Evolutionary conservation across 108 stramenopile species (phyloP).

Genomic region (Cyclotella cryptica): DNA sequence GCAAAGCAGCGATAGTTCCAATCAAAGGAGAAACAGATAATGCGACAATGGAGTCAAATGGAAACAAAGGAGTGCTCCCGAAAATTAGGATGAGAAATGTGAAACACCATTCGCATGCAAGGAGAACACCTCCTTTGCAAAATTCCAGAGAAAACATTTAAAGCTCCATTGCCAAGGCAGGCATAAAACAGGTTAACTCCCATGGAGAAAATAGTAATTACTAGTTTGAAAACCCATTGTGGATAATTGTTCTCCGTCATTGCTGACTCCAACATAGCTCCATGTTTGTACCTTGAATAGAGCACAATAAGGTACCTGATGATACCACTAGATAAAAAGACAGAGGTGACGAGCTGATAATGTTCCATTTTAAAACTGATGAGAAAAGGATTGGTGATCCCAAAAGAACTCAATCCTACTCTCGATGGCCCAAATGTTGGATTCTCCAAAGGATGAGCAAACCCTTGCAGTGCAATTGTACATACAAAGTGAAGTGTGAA

Average conservation of each 20-base stretch:
- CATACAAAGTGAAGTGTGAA: conserved; percentile 42
- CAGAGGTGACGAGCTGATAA: conserved; percentile 48
- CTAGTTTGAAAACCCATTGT: conserved; percentile 27
- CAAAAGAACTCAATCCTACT: conserved; percentile 46
- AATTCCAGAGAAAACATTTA: conserved; percentile 48
- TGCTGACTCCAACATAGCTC: conserved; percentile 16
- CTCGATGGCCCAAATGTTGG: conserved; percentile 60
- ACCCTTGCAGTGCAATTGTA: conserved; percentile 50
- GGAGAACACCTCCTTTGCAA: conserved; percentile 3
- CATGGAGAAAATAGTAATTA: conserved; percentile 15
- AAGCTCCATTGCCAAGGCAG: conserved; percentile 44
- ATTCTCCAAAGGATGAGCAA: conserved; percentile 61
- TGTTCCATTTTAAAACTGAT: conserved; percentile 58
- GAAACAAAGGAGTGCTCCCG: conserved; percentile 32
- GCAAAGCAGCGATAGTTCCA: conserved; percentile 18
- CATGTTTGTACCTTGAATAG: conserved; percentile 24
- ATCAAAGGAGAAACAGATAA: conserved; percentile 13
- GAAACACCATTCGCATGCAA: conserved; percentile 12
- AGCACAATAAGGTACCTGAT: conserved; percentile 31
- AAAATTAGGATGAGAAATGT: conserved; percentile 19
- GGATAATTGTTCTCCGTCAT: conserved; percentile 32
- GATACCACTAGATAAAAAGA: conserved; percentile 57
- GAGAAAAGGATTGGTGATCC: conserved; percentile 64
- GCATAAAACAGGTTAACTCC: conserved; percentile 49
- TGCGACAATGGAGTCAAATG: conserved; percentile 34